Evolutionary conservation across 352 stramenopile species (phyloP).

Genomic region (Pythium guiyangense): DNA sequence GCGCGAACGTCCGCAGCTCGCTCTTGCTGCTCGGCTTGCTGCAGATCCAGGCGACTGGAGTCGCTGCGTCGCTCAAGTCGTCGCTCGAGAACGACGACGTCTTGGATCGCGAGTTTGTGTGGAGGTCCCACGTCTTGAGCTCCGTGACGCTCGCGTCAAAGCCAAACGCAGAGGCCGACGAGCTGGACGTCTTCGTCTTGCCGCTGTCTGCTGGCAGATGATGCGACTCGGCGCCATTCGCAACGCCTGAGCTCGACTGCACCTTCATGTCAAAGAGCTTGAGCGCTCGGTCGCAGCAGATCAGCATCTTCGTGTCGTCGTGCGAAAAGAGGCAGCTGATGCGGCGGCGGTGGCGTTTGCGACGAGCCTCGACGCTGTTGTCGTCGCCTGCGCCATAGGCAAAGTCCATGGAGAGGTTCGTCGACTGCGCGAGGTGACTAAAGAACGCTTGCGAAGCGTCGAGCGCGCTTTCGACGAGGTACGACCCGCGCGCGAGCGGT

Average conservation of each 20-base stretch:
- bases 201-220: constrained; percentile 1
- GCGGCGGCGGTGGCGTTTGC: constrained; percentile 42
- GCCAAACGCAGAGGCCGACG: constrained; percentile 51
- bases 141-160: constrained; percentile 61
- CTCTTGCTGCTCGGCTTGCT: constrained; percentile 32
- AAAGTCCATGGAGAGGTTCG: constrained; percentile 47
- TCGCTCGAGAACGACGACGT: constrained; percentile 16
- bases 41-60: constrained; percentile 3
- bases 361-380: constrained; percentile 37
- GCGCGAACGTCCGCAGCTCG: constrained; percentile 64
- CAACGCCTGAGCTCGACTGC: neutral
- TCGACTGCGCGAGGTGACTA: constrained; percentile 61
- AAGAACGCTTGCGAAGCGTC: constrained; percentile 68
- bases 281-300: constrained; percentile 52
- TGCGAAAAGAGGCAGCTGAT: constrained; percentile 63
- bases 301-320: constrained; percentile 61
- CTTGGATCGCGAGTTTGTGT: constrained; percentile 24
- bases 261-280: constrained; percentile 63
- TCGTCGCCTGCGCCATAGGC: constrained; percentile 55
- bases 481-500: constrained; percentile 11
- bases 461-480: constrained; percentile 53
- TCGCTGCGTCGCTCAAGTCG: constrained; percentile 7
- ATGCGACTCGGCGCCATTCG: too few species aligned
- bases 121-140: constrained; percentile 60
- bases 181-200: constrained; percentile 14